Conservation (phyloP, 495 filamentous ascomycete species). For the Cryomyces antarcticus region DNA sequence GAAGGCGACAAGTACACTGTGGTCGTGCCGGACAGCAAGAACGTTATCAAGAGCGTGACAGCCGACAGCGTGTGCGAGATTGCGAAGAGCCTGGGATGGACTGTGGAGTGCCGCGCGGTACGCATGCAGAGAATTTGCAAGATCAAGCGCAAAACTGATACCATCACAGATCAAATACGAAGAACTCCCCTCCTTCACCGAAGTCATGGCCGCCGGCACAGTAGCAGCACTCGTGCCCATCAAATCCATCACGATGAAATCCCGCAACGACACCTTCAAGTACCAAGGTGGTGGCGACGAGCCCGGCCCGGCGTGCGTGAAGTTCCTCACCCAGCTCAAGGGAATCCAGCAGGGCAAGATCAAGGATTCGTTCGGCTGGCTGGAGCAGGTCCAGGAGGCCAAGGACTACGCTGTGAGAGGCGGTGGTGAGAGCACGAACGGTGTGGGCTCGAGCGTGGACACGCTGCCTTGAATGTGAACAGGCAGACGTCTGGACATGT, state of each 20-base stretch:
- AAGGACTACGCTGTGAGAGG: constrained; percentile 1
- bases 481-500: no score
- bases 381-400: constrained; percentile 28
- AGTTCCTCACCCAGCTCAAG: constrained; percentile 55
- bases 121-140: background rate
- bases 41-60: constrained; percentile 18
- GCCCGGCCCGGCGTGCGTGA: constrained; percentile 44
- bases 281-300: constrained; percentile 28
- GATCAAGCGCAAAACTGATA: background rate
- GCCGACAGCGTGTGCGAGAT: constrained; percentile 11
- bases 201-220: constrained; percentile 83
- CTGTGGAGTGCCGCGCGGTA: constrained; percentile 13
- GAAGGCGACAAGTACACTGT: constrained; percentile 7
- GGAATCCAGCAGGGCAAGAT: constrained; percentile 67
- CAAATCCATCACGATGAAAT: constrained; percentile 58
- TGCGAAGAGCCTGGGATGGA: constrained; percentile 15
- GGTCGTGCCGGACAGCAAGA: constrained; percentile 19
- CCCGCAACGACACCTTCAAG: constrained; percentile 38
- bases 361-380: constrained; percentile 60
- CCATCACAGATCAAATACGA: constrained; percentile 42
- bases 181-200: constrained; percentile 57
- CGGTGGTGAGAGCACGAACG: constrained; percentile 1
- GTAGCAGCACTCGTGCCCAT: constrained; percentile 85
- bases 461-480: background rate
- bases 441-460: background rate